A percentile compares a stretch with the other conserved stretches of the same genome.
phyloP scores from a whole-genome alignment of 495 filamentous ascomycete species.

The Parathielavia appendiculata region DNA sequence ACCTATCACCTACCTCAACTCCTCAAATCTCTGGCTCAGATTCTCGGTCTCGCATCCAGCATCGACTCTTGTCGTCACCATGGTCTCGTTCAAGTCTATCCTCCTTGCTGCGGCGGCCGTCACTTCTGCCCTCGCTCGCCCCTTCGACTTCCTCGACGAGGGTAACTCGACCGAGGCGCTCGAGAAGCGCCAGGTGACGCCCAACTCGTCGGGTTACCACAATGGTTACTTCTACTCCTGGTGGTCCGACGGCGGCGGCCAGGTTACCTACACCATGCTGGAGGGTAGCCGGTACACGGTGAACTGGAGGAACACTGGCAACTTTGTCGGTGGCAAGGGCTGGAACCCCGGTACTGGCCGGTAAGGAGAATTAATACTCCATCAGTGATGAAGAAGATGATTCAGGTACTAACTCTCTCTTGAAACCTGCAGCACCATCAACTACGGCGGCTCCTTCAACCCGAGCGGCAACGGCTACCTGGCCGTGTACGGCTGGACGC shows the following conservation, averaged over 20 bases:
- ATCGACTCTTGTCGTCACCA: conserved; percentile 4
- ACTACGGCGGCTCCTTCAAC: conserved; percentile 32
- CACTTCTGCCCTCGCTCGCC: conserved; percentile 11
- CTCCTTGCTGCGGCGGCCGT: conserved; percentile 14
- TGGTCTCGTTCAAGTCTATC: conserved; percentile 25
- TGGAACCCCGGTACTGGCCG: conserved; percentile 47
- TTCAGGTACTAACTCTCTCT: not conserved
- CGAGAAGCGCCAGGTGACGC: conserved; percentile 7
- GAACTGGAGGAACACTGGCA: conserved; percentile 48
- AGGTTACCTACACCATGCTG: conserved; percentile 51
- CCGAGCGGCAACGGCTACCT: conserved; percentile 43
- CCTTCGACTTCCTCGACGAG: conserved; percentile 17
- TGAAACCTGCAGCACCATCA: conserved; percentile 20
- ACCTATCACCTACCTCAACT: not conserved
- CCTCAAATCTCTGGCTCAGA: not conserved
- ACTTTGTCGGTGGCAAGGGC: conserved; percentile 58
- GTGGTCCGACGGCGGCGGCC: conserved; percentile 53
- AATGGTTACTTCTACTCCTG: conserved; percentile 57
- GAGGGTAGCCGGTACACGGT: conserved; percentile 49
- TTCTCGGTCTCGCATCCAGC: not conserved
- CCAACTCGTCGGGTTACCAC: conserved; percentile 36
- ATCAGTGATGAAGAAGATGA: not conserved
- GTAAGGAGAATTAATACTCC: not conserved
- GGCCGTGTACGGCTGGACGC: conserved; percentile 55
- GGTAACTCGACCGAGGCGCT: conserved; percentile 19